phyloP scores from a whole-genome alignment of 78 protist species.

The Corallochytrium limacisporum region DNA sequence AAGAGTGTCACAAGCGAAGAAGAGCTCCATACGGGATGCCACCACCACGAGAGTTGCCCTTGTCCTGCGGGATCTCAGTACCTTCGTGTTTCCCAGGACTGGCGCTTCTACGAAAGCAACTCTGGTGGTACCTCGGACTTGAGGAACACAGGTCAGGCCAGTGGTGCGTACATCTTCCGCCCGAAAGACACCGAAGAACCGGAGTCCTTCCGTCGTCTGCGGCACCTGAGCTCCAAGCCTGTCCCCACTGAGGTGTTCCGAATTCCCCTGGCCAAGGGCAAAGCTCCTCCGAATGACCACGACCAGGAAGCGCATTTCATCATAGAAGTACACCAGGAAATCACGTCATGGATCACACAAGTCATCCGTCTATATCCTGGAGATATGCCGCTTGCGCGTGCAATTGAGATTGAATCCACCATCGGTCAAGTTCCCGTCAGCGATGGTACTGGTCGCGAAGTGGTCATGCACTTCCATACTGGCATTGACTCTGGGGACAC shows the following conservation, averaged over 20 bases:
- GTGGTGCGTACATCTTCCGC: conserved; percentile 76
- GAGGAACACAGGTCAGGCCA: conserved; percentile 41
- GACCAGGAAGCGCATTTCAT: no score
- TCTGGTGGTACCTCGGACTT: conserved; percentile 1
- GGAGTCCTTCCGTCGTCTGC: no score
- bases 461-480: conserved; percentile 38
- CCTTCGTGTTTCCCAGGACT: conserved; percentile 18
- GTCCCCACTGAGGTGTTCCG: no score
- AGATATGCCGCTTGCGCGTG: neutral
- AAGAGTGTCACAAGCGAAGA: no score
- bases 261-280: no score
- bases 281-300: no score
- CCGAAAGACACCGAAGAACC: conserved; percentile 21
- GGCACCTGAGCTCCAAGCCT: no score
- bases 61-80: neutral
- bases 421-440: conserved; percentile 48
- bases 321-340: neutral
- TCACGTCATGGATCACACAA: conserved; percentile 15
- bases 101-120: conserved; percentile 18
- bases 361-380: conserved; percentile 21
- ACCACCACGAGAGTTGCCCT: neutral
- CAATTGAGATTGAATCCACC: conserved; percentile 36
- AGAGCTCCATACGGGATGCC: neutral
- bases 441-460: conserved; percentile 49
- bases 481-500: conserved; percentile 5